Conservation (phyloP, 1,284 basidiomycete genomes). For the Thecaphora frezii region DNA sequence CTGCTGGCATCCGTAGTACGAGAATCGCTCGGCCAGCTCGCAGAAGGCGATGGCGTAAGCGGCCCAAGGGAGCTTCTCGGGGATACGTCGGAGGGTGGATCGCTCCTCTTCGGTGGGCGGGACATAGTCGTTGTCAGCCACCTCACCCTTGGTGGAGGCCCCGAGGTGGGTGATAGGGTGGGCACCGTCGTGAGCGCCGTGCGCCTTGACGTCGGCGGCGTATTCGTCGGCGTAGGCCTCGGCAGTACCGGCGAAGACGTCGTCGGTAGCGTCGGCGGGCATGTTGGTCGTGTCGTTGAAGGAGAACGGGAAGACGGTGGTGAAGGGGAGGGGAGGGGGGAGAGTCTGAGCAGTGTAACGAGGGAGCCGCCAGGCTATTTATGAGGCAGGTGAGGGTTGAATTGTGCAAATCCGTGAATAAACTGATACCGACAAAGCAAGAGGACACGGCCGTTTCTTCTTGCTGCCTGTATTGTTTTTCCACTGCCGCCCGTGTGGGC, state of each 20-base stretch:
- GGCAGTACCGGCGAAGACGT: conserved; percentile 29
- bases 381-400: too few species aligned
- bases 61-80: conserved; percentile 52
- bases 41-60: conserved; percentile 54
- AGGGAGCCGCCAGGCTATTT: too few species aligned
- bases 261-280: conserved; percentile 32
- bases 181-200: conserved; percentile 17
- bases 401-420: too few species aligned
- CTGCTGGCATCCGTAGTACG: conserved; percentile 54
- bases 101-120: conserved; percentile 50
- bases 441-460: too few species aligned
- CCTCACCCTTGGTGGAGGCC: conserved; percentile 16
- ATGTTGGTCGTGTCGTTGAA: conserved; percentile 8
- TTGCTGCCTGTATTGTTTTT: too few species aligned
- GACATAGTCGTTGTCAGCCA: conserved; percentile 25
- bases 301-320: background rate
- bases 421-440: too few species aligned
- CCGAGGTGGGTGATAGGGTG: conserved; percentile 40
- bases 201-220: conserved; percentile 24
- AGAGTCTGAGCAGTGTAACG: too few species aligned
- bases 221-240: conserved; percentile 29
- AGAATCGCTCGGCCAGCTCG: conserved; percentile 58
- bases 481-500: too few species aligned
- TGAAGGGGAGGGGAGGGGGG: background rate
- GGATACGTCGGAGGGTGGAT: conserved; percentile 46